These are phyloP conservation scores for Annulohypoxylon maeteangense DNA, from an alignment of 495 filamentous ascomycete genomes.

Conservation along the genomic window DNA sequence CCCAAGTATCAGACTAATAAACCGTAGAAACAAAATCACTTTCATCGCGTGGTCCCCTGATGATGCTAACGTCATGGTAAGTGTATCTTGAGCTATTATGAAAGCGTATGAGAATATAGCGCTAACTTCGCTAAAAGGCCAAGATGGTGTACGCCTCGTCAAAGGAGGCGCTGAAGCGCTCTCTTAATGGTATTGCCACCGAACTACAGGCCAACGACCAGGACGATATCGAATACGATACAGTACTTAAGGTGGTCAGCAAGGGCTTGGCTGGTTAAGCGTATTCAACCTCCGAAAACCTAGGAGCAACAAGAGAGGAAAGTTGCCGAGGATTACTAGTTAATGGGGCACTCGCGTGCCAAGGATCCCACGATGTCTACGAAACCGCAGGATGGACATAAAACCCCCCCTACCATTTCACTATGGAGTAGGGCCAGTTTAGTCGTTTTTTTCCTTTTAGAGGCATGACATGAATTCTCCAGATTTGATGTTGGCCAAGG, in stretches of 20 bases:
- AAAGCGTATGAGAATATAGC: neutral
- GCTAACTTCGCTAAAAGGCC: constrained; percentile 64
- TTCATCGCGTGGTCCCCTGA: constrained; percentile 95
- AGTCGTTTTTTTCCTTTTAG: constrained; percentile 37
- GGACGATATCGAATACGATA: constrained; percentile 87
- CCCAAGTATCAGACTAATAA: constrained; percentile 31
- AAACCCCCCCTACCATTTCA: constrained; percentile 27
- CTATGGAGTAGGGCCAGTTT: constrained; percentile 41
- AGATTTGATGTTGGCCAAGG: constrained; percentile 47
- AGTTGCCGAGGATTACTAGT: constrained; percentile 32
- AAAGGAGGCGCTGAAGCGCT: constrained; percentile 88
- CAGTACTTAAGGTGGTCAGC: constrained; percentile 80
- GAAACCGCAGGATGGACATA: constrained; percentile 43
- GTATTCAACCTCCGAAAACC: constrained; percentile 1
- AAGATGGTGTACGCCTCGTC: constrained; percentile 98
- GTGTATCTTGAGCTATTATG: constrained; percentile 47
- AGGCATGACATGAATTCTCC: constrained; percentile 44
- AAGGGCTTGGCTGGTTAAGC: constrained; percentile 68
- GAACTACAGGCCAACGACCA: constrained; percentile 95
- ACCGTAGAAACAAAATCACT: constrained; percentile 86
- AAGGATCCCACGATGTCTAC: constrained; percentile 42
- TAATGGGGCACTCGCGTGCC: constrained; percentile 39
- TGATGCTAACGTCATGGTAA: constrained; percentile 82
- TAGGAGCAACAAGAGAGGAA: constrained; percentile 27
- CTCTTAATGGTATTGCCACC: constrained; percentile 79